Percentiles rank a stretch among this genome's conserved stretches.
Conservation (phyloP, 164 flowering plant genomes). For the Houttuynia cordata region DNA sequence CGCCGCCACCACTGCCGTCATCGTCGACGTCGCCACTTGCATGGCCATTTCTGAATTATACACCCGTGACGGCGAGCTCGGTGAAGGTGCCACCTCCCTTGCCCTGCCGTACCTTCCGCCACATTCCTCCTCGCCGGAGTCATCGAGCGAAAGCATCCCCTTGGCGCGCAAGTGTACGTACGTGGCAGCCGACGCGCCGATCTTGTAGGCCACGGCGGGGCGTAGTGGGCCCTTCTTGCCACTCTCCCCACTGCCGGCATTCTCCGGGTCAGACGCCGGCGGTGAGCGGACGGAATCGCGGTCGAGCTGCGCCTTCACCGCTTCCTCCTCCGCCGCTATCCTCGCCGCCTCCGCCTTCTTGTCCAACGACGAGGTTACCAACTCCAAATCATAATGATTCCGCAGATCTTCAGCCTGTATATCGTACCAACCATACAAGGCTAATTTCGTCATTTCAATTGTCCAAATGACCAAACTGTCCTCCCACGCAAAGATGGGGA, state of each 20-base stretch:
- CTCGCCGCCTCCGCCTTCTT: conserved; percentile 71
- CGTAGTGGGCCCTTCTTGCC: conserved; percentile 23
- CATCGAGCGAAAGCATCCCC: conserved; percentile 20
- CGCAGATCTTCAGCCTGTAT: conserved; percentile 42
- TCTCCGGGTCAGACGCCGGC: conserved; percentile 5
- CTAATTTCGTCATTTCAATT: neutral
- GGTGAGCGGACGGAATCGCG: conserved; percentile 15
- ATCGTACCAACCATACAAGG: no score
- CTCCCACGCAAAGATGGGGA: no score
- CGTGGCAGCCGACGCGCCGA: conserved; percentile 84
- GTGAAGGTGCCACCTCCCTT: conserved; percentile 7
- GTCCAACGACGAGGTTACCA: conserved; percentile 76
- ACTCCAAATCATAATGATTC: conserved; percentile 35
- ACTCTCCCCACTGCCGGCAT: neutral
- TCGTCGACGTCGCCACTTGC: conserved; percentile 62
- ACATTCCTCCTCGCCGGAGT: conserved; percentile 11
- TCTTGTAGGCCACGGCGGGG: conserved; percentile 50
- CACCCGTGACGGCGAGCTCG: conserved; percentile 17
- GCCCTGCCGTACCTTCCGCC: conserved; percentile 7
- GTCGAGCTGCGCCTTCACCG: conserved; percentile 36
- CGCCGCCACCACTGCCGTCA: conserved; percentile 90
- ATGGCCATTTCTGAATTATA: conserved; percentile 66
- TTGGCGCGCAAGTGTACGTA: conserved; percentile 47
- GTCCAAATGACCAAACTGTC: no score
- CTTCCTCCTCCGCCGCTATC: conserved; percentile 57